Evolutionary conservation across 2,329 filamentous ascomycete genomes (phyloP).

Genomic region (Trichophyton rubrum): DNA sequence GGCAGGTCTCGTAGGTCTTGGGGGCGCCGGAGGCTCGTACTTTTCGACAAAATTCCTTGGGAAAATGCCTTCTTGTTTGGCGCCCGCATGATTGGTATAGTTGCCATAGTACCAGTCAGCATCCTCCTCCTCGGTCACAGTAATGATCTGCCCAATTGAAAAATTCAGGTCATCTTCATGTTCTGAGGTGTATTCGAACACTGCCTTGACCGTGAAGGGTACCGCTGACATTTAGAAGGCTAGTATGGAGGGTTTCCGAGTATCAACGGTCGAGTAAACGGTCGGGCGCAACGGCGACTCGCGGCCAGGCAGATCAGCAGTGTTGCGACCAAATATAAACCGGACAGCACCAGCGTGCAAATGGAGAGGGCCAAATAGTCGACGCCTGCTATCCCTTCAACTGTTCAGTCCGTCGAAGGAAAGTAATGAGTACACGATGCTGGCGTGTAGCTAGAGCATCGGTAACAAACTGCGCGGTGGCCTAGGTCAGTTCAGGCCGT

Average conservation of each 20-base stretch:
- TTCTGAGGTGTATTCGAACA: constrained; percentile 85
- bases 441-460: not conserved
- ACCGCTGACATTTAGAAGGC: constrained; percentile 49
- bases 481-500: not conserved
- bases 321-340: not conserved
- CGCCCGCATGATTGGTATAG: constrained; percentile 64
- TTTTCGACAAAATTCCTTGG: constrained; percentile 95
- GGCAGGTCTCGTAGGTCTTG: constrained; percentile 60
- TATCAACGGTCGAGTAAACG: not conserved
- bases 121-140: constrained; percentile 84
- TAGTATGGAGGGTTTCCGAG: not conserved
- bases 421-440: not conserved
- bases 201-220: constrained; percentile 85
- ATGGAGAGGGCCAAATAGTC: not conserved
- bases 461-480: not conserved
- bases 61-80: constrained; percentile 74
- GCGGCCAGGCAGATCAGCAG: not conserved
- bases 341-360: not conserved
- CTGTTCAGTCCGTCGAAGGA: not conserved
- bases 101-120: constrained; percentile 87
- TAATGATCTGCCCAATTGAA: constrained; percentile 73
- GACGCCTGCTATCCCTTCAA: not conserved
- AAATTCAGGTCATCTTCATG: constrained; percentile 96
- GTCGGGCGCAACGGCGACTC: constrained; percentile 1
- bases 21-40: constrained; percentile 82